Evolutionary conservation across 78 protist species (phyloP).

Genomic region (Polysphondylium violaceum): DNA sequence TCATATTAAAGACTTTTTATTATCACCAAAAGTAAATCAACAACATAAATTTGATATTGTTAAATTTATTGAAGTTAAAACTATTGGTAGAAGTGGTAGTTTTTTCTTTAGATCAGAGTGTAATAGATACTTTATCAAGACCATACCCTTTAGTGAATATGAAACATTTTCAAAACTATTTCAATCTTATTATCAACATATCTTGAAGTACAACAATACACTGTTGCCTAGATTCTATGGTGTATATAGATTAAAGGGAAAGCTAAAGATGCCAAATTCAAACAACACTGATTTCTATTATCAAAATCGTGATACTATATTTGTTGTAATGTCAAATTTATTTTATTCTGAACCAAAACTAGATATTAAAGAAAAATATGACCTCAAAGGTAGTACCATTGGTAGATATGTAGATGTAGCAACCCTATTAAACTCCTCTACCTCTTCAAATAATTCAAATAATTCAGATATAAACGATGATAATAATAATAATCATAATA

Average conservation of each 20-base stretch:
- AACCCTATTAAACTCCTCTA: no score
- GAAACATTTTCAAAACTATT: constrained; percentile 45
- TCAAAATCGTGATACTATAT: constrained; percentile 64
- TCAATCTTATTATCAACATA: constrained; percentile 62
- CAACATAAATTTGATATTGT: no score
- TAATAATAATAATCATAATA: background rate
- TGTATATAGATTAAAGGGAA: constrained; percentile 69
- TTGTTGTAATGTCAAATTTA: constrained; percentile 77
- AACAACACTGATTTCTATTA: background rate
- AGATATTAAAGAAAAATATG: constrained; percentile 62
- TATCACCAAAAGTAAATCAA: no score
- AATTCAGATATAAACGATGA: background rate
- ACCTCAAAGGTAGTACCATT: constrained; percentile 76
- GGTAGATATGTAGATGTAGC: constrained; percentile 45
- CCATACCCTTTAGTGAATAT: constrained; percentile 73
- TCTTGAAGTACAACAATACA: constrained; percentile 30
- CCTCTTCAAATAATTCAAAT: no score
- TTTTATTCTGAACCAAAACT: constrained; percentile 44
- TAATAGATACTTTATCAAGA: constrained; percentile 60
- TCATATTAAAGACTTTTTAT: no score
- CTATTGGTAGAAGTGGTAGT: constrained; percentile 83
- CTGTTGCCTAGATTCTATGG: constrained; percentile 72
- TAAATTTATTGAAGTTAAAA: constrained; percentile 57
- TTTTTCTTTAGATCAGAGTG: constrained; percentile 74
- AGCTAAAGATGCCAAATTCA: constrained; percentile 5